phyloP scores from a whole-genome alignment of 345 rosid genomes.

The Conringia planisiliqua region DNA sequence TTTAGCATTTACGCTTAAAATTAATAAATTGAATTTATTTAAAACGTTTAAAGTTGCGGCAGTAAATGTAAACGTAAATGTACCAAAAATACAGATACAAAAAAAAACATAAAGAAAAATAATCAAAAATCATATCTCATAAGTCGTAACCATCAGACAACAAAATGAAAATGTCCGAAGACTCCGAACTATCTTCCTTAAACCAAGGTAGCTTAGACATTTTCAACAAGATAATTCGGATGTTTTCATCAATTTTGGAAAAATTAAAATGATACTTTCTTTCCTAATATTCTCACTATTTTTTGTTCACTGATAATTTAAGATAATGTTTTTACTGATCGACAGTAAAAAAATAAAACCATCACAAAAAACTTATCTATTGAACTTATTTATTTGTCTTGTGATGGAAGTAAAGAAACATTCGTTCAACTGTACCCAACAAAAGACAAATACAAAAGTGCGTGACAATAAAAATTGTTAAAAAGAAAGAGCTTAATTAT shows the following conservation, averaged over 20 bases:
- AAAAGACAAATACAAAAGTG: constrained; percentile 35
- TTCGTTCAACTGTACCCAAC: constrained; percentile 30
- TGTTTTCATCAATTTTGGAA: too few relatives aligned
- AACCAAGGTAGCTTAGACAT: too few relatives aligned
- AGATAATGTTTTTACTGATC: not conserved
- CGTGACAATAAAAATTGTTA: constrained; percentile 17
- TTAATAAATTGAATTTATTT: too few relatives aligned
- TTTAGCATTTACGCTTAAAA: not conserved
- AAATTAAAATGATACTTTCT: not conserved
- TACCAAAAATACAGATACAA: too few relatives aligned
- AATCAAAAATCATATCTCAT: not conserved
- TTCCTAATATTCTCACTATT: not conserved
- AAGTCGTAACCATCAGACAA: not conserved
- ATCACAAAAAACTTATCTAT: not conserved
- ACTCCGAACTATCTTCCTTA: not conserved
- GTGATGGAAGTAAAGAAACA: constrained; percentile 35
- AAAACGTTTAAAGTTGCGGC: not conserved
- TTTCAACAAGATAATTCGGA: too few relatives aligned
- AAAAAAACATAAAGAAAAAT: not conserved
- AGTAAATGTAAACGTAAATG: not conserved
- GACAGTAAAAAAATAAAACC: not conserved
- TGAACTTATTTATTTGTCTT: constrained; percentile 17
- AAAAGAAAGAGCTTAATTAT: constrained; percentile 37
- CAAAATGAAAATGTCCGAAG: not conserved
- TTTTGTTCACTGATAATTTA: not conserved